Conservation (phyloP, 2,329 filamentous ascomycete species). For the Aurifilum marmelostoma region DNA sequence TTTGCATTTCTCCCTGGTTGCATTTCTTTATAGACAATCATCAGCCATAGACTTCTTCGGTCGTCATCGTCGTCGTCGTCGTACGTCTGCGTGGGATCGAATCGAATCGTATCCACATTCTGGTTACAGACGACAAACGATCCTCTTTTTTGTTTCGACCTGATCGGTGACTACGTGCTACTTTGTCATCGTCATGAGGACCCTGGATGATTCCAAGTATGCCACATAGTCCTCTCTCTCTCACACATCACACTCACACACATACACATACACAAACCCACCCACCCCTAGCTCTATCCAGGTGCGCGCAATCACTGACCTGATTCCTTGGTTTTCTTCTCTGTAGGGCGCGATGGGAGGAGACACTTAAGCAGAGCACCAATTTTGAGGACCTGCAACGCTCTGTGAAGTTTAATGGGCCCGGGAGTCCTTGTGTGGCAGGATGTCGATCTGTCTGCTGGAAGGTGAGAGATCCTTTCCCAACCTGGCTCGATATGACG, state of each 20-base stretch:
- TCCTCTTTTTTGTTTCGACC: not conserved
- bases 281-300: not conserved
- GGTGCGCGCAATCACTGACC: slow-evolving; percentile 1
- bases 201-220: slow-evolving; percentile 58
- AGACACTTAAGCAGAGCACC: slow-evolving; percentile 60
- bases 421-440: slow-evolving; percentile 65
- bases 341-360: slow-evolving; percentile 67
- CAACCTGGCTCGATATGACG: not conserved
- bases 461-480: slow-evolving; percentile 56
- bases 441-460: slow-evolving; percentile 87
- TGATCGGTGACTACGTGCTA: not conserved
- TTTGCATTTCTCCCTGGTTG: not conserved
- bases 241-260: no score
- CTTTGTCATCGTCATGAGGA: slow-evolving; percentile 48
- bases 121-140: not conserved
- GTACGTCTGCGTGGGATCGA: not conserved
- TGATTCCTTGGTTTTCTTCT: slow-evolving; percentile 1
- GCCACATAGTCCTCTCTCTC: not conserved
- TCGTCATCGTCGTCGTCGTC: not conserved
- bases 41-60: slow-evolving; percentile 1
- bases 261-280: no score
- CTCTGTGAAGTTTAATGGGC: slow-evolving; percentile 64
- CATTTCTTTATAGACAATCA: not conserved
- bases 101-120: not conserved
- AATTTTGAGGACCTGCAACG: slow-evolving; percentile 65